A percentile compares a stretch with the other conserved stretches of the same genome.
Evolutionary conservation across 2,329 filamentous ascomycete species (phyloP).

Genomic region (Cytospora piceicola): DNA sequence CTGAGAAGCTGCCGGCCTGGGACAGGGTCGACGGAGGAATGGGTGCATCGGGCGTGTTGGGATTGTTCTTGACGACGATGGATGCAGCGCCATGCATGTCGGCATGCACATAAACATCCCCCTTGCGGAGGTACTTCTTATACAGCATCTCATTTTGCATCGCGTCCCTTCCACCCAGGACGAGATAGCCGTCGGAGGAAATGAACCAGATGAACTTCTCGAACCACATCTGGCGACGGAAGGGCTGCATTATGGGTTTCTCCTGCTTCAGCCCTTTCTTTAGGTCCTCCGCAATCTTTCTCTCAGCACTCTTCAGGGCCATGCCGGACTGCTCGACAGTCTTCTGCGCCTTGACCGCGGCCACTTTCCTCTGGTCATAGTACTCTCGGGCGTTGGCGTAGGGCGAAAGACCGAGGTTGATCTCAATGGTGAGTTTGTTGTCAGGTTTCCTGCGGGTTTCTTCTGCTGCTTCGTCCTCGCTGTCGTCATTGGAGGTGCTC

Average conservation of each 20-base stretch:
- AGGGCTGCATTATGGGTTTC: constrained; percentile 81
- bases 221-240: constrained; percentile 89
- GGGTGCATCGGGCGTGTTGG: constrained; percentile 75
- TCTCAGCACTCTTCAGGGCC: constrained; percentile 86
- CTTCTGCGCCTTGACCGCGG: constrained; percentile 84
- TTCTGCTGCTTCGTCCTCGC: constrained; percentile 41
- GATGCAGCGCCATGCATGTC: constrained; percentile 82
- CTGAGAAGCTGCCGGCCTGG: constrained; percentile 83
- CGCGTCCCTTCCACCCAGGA: constrained; percentile 84
- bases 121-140: constrained; percentile 79
- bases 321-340: constrained; percentile 79
- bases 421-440: constrained; percentile 72
- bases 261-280: constrained; percentile 90
- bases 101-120: constrained; percentile 90
- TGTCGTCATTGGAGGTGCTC: constrained; percentile 62
- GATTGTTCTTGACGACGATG: constrained; percentile 90
- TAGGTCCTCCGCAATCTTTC: constrained; percentile 83
- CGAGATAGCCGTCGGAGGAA: constrained; percentile 91
- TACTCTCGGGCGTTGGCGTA: constrained; percentile 92
- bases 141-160: constrained; percentile 95
- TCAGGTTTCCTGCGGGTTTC: constrained; percentile 49
- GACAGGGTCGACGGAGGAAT: constrained; percentile 90
- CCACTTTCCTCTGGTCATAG: constrained; percentile 84
- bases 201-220: constrained; percentile 97
- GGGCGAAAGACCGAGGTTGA: constrained; percentile 79